Evolutionary conservation across 2,329 filamentous ascomycete species (phyloP), one percentile per base, ranked within the genome.

Genomic region (Colletotrichum sp.): DNA sequence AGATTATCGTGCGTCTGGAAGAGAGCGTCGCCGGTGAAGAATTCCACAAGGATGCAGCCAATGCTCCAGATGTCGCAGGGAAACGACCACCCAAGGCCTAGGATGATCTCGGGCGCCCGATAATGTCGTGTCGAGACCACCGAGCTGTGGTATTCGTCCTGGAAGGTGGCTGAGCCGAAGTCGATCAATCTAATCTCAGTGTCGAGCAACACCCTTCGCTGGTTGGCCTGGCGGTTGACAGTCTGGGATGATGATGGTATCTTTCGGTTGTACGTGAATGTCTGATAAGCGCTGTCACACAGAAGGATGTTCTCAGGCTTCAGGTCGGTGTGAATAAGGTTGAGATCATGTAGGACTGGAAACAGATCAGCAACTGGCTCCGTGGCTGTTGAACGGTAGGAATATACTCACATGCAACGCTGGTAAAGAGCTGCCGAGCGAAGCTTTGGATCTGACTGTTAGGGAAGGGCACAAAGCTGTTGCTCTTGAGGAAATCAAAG

Each of bases 401-500:
- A 52, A 36, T 30, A 30, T 21, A 92, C 95, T 90, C 88, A 98
- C 95, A 99, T 75, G 97, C 97, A 81, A 99, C 98, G 81, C 96
- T 99, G n/a, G 96, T 99, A 77, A 99, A 95, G 18, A 99, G 89
- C 83, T 99, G 97, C 66, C 96, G 93, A 64, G 97, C 97, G 88
- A 99, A 99, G 83, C 92, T 96, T 85, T 99, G 97, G 75, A 99
- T 99, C 85, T 99, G 97, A 79, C 96, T 98, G 88, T 98, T 99
- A 15, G 97, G 97, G 82, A 99, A 99, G 1, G 97, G 97, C 21
- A 98, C 96, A 82, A 99, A 99, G 78, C 92, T 91, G 82, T 99
- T 99, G 81, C 94, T 93, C 87, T 99, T 99, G 64, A 99, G 90
- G 80, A 99, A 99, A 86, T 99, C 97, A 83, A 99, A 99, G 68